phyloP scores from a whole-genome alignment of 2,329 filamentous ascomycete genomes.

The Trichophyton verrucosum region DNA sequence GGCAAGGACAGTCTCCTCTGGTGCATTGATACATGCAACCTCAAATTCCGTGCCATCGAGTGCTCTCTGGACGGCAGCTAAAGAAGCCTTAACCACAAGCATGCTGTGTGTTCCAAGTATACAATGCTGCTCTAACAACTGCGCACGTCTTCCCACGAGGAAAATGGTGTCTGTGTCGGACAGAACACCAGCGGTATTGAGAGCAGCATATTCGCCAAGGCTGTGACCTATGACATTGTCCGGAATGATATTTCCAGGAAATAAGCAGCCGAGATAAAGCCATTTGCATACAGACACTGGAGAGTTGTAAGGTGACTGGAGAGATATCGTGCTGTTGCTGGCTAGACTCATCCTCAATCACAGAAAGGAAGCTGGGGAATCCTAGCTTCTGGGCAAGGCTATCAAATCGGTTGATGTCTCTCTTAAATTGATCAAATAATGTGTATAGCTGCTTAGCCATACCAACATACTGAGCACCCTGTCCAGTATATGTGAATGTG shows the following conservation, averaged over 20 bases:
- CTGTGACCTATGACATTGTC: constrained; percentile 12
- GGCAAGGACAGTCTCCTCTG: constrained; percentile 15
- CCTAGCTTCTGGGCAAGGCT: neutral
- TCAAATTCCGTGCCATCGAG: constrained; percentile 15
- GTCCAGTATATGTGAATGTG: constrained; percentile 13
- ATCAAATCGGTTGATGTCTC: neutral
- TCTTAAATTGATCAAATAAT: neutral
- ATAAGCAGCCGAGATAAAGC: constrained; percentile 35
- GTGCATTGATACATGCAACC: constrained; percentile 8
- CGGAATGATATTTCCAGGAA: constrained; percentile 7
- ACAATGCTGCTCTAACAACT: constrained; percentile 24
- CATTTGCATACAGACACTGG: constrained; percentile 30
- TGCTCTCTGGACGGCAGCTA: neutral
- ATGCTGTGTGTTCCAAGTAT: constrained; percentile 54
- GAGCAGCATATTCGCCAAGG: constrained; percentile 14
- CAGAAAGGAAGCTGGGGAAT: neutral
- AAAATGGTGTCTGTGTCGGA: constrained; percentile 21
- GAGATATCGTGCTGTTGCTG: constrained; percentile 4
- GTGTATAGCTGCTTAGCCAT: constrained; percentile 6
- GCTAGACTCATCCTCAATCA: neutral
- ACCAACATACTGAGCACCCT: constrained; percentile 11
- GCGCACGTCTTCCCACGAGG: constrained; percentile 23
- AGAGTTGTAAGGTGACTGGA: constrained; percentile 28
- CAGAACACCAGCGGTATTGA: constrained; percentile 22
- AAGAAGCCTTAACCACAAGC: constrained; percentile 40